Evolutionary conservation across 2,329 filamentous ascomycete species (phyloP).

Genomic region (Pochonia chlamydosporia): DNA sequence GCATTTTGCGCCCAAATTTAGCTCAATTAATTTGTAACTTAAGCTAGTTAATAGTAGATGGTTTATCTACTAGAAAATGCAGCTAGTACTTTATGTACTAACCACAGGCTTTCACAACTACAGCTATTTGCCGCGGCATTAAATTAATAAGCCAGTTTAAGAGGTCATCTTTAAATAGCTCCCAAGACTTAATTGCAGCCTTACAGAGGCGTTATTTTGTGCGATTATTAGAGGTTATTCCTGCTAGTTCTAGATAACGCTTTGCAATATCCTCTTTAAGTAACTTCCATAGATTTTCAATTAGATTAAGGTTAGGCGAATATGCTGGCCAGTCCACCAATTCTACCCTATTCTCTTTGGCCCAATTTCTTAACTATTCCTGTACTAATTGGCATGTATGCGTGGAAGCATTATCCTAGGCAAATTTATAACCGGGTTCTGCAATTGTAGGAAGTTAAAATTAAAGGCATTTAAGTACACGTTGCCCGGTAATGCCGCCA

Average conservation of each 20-base stretch:
- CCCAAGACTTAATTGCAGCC: slow-evolving; percentile 3
- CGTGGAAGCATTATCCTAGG: slow-evolving; percentile 10
- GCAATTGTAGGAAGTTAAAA: slow-evolving; percentile 9
- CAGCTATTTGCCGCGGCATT: slow-evolving; percentile 1
- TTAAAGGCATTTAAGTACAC: slow-evolving; percentile 8
- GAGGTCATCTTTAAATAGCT: slow-evolving; percentile 5
- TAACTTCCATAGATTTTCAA: slow-evolving; percentile 11
- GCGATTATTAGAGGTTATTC: not conserved
- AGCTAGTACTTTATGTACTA: slow-evolving; percentile 8
- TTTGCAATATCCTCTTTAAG: slow-evolving; percentile 9
- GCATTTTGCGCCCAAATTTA: not conserved
- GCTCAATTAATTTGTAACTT: not conserved
- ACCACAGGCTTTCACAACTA: not conserved
- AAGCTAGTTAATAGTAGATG: not conserved
- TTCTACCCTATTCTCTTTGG: slow-evolving; percentile 1
- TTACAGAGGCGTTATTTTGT: not conserved
- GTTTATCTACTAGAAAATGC: not conserved
- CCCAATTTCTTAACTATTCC: slow-evolving; percentile 3
- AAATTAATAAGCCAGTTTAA: slow-evolving; percentile 3
- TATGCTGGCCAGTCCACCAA: slow-evolving; percentile 8
- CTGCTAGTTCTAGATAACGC: slow-evolving; percentile 3
- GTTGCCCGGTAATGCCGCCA: slow-evolving; percentile 6
- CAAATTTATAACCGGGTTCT: slow-evolving; percentile 6
- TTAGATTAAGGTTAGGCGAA: slow-evolving; percentile 10
- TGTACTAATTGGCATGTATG: slow-evolving; percentile 3